Conservation (phyloP, 441 rosid genomes). For the Gossypium gossypioides region DNA sequence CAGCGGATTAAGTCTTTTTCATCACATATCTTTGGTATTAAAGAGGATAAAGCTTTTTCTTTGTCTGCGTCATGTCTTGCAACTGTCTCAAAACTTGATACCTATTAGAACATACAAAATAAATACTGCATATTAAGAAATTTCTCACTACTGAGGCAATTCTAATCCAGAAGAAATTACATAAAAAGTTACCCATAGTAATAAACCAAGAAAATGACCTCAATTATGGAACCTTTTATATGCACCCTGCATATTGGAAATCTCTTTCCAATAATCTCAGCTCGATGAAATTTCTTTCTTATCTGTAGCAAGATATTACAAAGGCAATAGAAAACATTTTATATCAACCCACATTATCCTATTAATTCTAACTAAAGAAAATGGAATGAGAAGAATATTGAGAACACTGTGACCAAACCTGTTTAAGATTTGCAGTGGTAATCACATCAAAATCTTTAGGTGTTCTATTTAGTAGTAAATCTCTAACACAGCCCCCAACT, state of each 20-base stretch:
- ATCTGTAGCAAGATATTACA: conserved; percentile 33
- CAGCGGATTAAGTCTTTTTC: conserved; percentile 52
- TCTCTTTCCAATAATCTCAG: conserved; percentile 53
- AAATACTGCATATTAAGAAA: conserved; percentile 9
- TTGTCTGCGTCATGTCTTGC: conserved; percentile 33
- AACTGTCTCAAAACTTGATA: conserved; percentile 75
- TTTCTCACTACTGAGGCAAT: conserved; percentile 1
- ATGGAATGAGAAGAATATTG: conserved; percentile 2
- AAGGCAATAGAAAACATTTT: not conserved
- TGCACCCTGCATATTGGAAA: conserved; percentile 80
- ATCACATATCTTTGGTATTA: conserved; percentile 30
- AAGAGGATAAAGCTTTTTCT: conserved; percentile 25
- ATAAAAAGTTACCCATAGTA: conserved; percentile 6
- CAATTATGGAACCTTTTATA: conserved; percentile 46
- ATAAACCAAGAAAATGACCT: conserved; percentile 39
- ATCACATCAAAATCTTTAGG: conserved; percentile 95
- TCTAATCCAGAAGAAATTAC: conserved; percentile 6
- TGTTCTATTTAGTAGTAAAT: conserved; percentile 55
- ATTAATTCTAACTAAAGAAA: not conserved
- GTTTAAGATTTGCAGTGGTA: conserved; percentile 67
- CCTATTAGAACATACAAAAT: conserved; percentile 34
- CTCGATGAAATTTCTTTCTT: conserved; percentile 35
- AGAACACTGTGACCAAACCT: conserved; percentile 35
- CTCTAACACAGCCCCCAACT: conserved; percentile 96
- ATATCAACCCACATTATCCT: not conserved